Evolutionary conservation across 805 yeast genomes (phyloP).

Genomic region (Ogataea pignaliae): DNA sequence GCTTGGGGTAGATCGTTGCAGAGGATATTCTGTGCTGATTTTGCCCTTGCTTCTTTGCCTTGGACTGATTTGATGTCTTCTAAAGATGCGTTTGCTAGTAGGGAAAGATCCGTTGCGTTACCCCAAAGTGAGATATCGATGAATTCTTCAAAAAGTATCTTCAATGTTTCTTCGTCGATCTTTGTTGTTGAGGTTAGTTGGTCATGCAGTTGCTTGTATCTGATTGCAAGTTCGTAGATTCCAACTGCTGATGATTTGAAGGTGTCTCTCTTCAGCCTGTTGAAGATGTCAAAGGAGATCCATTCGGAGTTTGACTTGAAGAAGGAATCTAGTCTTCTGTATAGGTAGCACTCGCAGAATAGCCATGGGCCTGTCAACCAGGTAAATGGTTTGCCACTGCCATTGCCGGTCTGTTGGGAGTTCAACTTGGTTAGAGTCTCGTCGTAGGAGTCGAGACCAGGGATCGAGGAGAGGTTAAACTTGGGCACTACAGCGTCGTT

Average conservation of each 20-base stretch:
- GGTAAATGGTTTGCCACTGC: constrained; percentile 33
- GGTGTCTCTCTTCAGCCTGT: constrained; percentile 63
- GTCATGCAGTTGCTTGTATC: constrained; percentile 43
- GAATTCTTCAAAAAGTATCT: constrained; percentile 72
- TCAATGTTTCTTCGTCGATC: constrained; percentile 38
- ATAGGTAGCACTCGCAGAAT: constrained; percentile 77
- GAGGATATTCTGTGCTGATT: constrained; percentile 73
- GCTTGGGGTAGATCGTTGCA: constrained; percentile 69
- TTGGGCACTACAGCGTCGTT: constrained; percentile 40
- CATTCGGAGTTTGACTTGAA: constrained; percentile 40
- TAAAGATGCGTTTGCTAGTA: constrained; percentile 80
- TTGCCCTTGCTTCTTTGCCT: constrained; percentile 81
- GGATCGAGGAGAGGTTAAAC: constrained; percentile 31
- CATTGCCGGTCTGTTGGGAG: neutral
- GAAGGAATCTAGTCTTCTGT: constrained; percentile 53
- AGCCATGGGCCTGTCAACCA: constrained; percentile 94
- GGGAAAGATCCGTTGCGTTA: constrained; percentile 90
- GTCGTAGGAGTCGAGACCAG: constrained; percentile 57
- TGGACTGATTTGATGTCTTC: constrained; percentile 90
- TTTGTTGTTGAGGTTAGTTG: constrained; percentile 18
- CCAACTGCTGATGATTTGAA: constrained; percentile 73
- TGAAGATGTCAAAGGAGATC: constrained; percentile 69
- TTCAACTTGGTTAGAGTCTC: constrained; percentile 38
- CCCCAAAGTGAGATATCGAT: constrained; percentile 95
- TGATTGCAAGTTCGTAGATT: constrained; percentile 72